Percentiles rank a stretch among this genome's conserved stretches.
Evolutionary conservation across 2,329 filamentous ascomycete species (phyloP).

Genomic region (Acrocalymma vagum): DNA sequence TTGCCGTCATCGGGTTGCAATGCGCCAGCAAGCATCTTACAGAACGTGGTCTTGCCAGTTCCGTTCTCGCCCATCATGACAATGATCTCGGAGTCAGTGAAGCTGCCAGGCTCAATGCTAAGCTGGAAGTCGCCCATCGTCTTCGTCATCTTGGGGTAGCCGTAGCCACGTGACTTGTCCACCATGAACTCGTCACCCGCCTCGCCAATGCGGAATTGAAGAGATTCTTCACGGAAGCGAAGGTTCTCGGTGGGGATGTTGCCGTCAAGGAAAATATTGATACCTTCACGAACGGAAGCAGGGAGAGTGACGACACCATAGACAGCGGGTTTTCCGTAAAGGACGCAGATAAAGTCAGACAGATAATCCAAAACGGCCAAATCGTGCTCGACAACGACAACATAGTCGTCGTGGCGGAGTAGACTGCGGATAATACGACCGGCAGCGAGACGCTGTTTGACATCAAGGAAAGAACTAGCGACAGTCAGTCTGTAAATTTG

Average conservation of each 20-base stretch:
- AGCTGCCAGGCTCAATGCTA: slow-evolving; percentile 80
- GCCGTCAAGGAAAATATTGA: slow-evolving; percentile 98
- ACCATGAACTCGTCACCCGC: slow-evolving; percentile 86
- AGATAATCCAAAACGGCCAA: slow-evolving; percentile 98
- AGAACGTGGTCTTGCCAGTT: slow-evolving; percentile 99
- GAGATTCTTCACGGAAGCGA: slow-evolving; percentile 95
- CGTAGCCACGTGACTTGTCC: slow-evolving; percentile 85
- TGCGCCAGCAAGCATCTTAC: slow-evolving; percentile 91
- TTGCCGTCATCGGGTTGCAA: slow-evolving; percentile 85
- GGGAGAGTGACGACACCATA: slow-evolving; percentile 98
- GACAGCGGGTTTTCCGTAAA: slow-evolving; percentile 93
- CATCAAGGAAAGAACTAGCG: slow-evolving; percentile 85
- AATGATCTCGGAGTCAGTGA: slow-evolving; percentile 97
- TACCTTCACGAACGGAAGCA: slow-evolving; percentile 95
- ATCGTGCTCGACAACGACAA: slow-evolving; percentile 99
- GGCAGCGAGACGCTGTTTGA: slow-evolving; percentile 96
- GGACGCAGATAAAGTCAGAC: slow-evolving; percentile 96
- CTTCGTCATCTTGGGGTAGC: slow-evolving; percentile 92
- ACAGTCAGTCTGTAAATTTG: slow-evolving; percentile 5
- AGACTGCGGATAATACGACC: slow-evolving; percentile 92
- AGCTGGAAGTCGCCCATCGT: slow-evolving; percentile 89
- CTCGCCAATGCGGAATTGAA: slow-evolving; percentile 94
- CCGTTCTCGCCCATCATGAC: slow-evolving; percentile 99
- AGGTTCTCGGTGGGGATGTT: slow-evolving; percentile 98
- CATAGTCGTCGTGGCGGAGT: slow-evolving; percentile 87